Conservation (phyloP, 2,329 filamentous ascomycete genomes). For the Cladosporium sp. region DNA sequence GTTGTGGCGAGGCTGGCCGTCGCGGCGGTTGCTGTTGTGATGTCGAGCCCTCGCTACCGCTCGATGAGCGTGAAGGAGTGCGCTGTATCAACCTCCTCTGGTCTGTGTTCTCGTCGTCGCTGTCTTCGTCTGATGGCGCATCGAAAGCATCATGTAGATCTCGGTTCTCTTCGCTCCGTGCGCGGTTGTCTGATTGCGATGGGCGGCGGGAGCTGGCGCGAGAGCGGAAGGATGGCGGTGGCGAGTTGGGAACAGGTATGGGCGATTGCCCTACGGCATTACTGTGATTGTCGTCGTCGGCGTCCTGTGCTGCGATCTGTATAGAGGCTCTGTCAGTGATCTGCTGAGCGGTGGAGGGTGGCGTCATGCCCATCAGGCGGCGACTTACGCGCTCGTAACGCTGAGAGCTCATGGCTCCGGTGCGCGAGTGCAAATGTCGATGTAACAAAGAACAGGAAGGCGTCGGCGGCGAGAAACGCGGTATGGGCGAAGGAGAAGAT, state of each 20-base stretch:
- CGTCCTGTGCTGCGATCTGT: constrained; percentile 38
- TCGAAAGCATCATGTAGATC: constrained; percentile 93
- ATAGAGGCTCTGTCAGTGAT: constrained; percentile 15
- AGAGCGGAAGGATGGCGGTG: constrained; percentile 80
- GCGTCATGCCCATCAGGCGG: constrained; percentile 13
- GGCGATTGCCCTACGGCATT: constrained; percentile 26
- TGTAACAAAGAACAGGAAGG: background rate
- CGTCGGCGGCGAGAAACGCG: background rate
- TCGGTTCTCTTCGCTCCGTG: constrained; percentile 60
- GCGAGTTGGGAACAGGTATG: constrained; percentile 43
- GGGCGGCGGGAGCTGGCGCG: constrained; percentile 66
- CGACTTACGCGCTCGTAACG: constrained; percentile 23
- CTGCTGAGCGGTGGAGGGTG: constrained; percentile 3
- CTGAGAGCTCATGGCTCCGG: constrained; percentile 13
- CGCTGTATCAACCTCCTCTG: constrained; percentile 75
- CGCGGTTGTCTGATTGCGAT: constrained; percentile 49
- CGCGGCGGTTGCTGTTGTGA: constrained; percentile 17
- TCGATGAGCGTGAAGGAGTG: background rate
- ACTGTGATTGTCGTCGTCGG: constrained; percentile 38
- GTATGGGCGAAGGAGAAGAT: background rate
- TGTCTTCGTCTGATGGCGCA: constrained; percentile 54
- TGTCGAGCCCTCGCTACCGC: background rate
- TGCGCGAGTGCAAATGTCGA: background rate
- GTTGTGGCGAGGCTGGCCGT: constrained; percentile 37
- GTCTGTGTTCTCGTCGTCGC: constrained; percentile 68